Evolutionary conservation across 495 filamentous ascomycete species (phyloP).

Genomic region (Penicillium pulvis): DNA sequence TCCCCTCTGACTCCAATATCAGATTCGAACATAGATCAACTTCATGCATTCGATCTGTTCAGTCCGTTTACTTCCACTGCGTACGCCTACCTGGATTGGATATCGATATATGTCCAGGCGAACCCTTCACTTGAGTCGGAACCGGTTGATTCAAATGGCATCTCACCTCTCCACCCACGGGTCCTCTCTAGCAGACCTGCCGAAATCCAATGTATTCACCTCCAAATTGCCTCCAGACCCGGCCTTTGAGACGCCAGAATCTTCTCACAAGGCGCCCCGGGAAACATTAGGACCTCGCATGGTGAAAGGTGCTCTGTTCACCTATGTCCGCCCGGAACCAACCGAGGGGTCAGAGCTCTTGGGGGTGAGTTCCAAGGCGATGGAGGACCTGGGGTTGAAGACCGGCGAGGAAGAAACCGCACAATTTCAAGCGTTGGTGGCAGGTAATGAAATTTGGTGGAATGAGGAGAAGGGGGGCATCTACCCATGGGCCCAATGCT

Average conservation of each 20-base stretch:
- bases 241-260: constrained; percentile 74
- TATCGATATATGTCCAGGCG: constrained; percentile 32
- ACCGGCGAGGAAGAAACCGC: constrained; percentile 64
- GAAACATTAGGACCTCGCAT: constrained; percentile 75
- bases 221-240: constrained; percentile 76
- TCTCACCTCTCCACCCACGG: constrained; percentile 50
- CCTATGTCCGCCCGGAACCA: constrained; percentile 80
- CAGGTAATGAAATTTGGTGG: constrained; percentile 75
- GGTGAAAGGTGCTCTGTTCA: constrained; percentile 85
- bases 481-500: constrained; percentile 98
- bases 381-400: constrained; percentile 75
- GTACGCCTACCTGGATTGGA: neutral
- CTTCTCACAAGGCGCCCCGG: constrained; percentile 77
- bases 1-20: neutral
- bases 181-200: constrained; percentile 65
- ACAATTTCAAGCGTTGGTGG: constrained; percentile 75
- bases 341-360: constrained; percentile 74
- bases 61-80: constrained; percentile 4
- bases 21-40: neutral
- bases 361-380: constrained; percentile 71
- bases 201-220: constrained; percentile 86
- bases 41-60: constrained; percentile 17
- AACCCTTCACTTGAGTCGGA: constrained; percentile 11
- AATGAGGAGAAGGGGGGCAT: constrained; percentile 63
- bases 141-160: constrained; percentile 48